Percentiles rank a stretch among this genome's conserved stretches.
phyloP scores from a whole-genome alignment of 2,329 filamentous ascomycete species.

The Fusarium compactum region DNA sequence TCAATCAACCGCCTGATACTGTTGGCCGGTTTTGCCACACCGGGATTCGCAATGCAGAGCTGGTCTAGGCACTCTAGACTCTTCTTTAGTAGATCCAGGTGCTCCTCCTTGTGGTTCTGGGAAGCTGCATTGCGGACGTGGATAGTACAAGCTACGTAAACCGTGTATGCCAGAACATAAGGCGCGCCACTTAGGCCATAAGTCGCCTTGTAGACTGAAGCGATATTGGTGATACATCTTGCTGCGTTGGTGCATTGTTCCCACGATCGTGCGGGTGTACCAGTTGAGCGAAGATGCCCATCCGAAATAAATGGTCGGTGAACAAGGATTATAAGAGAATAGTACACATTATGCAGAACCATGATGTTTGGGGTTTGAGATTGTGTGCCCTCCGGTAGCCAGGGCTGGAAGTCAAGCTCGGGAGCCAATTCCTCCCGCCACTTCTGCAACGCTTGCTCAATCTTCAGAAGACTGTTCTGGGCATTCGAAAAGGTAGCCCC shows the following conservation, averaged over 20 bases:
- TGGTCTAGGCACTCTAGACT: conserved; percentile 13
- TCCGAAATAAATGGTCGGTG: conserved; percentile 23
- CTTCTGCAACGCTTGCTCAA: conserved; percentile 5
- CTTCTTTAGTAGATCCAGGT: not conserved
- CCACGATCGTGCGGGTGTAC: conserved; percentile 1
- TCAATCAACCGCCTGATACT: conserved; percentile 3
- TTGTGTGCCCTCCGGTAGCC: not conserved
- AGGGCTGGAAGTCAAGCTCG: conserved; percentile 10
- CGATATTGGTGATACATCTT: conserved; percentile 10
- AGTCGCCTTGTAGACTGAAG: not conserved
- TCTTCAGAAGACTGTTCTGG: not conserved
- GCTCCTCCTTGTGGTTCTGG: not conserved
- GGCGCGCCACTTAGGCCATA: conserved; percentile 4
- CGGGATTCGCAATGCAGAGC: conserved; percentile 3
- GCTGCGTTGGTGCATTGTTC: conserved; percentile 14
- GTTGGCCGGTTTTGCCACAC: conserved; percentile 6
- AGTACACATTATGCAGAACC: conserved; percentile 16
- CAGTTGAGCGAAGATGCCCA: conserved; percentile 3
- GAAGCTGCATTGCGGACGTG: conserved; percentile 19
- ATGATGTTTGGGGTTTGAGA: conserved; percentile 14
- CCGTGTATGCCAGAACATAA: conserved; percentile 13
- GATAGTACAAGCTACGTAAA: conserved; percentile 19
- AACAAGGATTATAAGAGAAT: conserved; percentile 6
- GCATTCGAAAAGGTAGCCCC: conserved; percentile 14
- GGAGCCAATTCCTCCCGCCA: conserved; percentile 3